Conservation (phyloP, 345 rosid species). For the Eucalyptus cloeziana region DNA sequence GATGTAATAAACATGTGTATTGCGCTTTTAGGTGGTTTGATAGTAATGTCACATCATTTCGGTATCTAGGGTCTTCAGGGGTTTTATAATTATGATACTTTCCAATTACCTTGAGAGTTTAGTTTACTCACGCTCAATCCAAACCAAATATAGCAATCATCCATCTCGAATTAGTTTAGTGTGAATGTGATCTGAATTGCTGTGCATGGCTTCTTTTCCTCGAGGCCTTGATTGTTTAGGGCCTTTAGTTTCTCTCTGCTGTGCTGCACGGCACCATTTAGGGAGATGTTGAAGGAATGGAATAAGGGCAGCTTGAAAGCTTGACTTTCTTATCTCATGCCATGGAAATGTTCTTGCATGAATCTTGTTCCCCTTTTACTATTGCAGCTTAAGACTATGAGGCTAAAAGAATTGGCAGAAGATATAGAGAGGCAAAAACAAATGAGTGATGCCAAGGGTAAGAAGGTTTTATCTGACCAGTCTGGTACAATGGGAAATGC, state of each 20-base stretch:
- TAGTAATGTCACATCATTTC: neutral
- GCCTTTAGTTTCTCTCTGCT: neutral
- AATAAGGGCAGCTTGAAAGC: too few species aligned
- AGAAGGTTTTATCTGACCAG: constrained; percentile 1
- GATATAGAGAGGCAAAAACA: constrained; percentile 59
- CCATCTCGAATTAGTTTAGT: neutral
- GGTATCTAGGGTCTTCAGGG: neutral
- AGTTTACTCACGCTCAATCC: neutral
- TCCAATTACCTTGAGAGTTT: neutral
- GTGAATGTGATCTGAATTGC: neutral
- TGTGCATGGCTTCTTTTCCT: neutral
- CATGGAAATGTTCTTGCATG: neutral
- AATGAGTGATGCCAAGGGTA: constrained; percentile 29
- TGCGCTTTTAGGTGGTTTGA: neutral
- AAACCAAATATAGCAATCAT: neutral
- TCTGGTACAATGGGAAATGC: neutral
- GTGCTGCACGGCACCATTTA: neutral
- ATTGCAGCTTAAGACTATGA: constrained; percentile 54
- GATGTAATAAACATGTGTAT: neutral
- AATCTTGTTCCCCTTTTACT: neutral
- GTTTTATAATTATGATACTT: neutral
- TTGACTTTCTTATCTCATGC: too few species aligned
- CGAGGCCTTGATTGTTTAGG: neutral
- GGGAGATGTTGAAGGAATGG: too few species aligned
- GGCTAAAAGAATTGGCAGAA: constrained; percentile 66